phyloP scores from a whole-genome alignment of 768 basidiomycete genomes.

The Mycena polygramma region DNA sequence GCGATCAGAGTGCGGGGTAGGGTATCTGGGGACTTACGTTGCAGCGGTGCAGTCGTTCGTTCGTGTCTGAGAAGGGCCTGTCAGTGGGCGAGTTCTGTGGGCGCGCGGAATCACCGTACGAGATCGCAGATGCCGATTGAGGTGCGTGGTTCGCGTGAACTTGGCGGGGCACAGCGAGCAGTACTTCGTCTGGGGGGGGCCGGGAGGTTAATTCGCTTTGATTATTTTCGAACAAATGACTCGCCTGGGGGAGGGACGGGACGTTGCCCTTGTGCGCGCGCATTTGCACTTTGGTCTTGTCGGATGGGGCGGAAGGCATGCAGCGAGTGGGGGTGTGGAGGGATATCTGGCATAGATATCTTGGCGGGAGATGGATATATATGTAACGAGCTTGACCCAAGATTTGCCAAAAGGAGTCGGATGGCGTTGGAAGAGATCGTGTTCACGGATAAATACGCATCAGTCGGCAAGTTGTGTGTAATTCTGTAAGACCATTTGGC shows the following conservation, averaged over 20 bases:
- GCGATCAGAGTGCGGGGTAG: conserved; percentile 3
- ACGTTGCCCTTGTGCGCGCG: conserved; percentile 71
- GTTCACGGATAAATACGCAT: too few species aligned
- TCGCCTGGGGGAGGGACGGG: too few species aligned
- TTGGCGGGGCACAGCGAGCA: conserved; percentile 79
- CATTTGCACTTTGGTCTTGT: conserved; percentile 57
- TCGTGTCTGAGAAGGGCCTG: conserved; percentile 64
- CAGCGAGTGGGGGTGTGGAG: not conserved
- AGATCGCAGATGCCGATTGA: conserved; percentile 79
- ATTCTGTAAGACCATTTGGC: too few species aligned
- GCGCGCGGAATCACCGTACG: conserved; percentile 57
- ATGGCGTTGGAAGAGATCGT: too few species aligned
- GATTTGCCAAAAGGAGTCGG: too few species aligned
- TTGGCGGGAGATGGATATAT: not conserved
- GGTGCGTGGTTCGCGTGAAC: conserved; percentile 80
- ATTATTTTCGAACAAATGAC: too few species aligned
- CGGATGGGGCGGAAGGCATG: not conserved
- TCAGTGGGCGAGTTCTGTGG: conserved; percentile 13
- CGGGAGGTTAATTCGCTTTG: too few species aligned
- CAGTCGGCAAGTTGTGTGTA: too few species aligned
- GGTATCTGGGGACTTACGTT: conserved; percentile 59
- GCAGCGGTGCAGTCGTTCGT: conserved; percentile 75
- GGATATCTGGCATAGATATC: not conserved
- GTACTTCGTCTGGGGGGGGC: conserved; percentile 77
- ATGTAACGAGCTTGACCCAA: too few species aligned